Percentiles rank a stretch among this genome's conserved stretches.
These are phyloP conservation scores for Talaromyces sp. DNA, from an alignment of 2,329 filamentous ascomycete genomes.

Conservation along the genomic window DNA sequence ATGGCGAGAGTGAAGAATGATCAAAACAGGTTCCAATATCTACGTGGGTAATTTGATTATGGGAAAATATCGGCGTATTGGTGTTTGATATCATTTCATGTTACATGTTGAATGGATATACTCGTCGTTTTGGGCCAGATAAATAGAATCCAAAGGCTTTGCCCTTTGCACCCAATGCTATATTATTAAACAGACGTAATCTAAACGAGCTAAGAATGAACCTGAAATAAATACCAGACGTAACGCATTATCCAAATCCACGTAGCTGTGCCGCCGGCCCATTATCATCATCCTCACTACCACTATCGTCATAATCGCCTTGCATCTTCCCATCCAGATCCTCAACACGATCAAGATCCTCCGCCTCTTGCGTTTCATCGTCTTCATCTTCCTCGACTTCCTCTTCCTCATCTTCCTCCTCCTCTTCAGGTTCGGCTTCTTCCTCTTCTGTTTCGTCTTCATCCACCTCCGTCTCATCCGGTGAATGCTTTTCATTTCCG, in stretches of 20 bases:
- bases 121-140: neutral
- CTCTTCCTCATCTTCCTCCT: slow-evolving; percentile 23
- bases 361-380: slow-evolving; percentile 27
- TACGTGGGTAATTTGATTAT: neutral
- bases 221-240: neutral
- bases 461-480: slow-evolving; percentile 26
- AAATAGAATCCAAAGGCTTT: slow-evolving; percentile 4
- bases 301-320: slow-evolving; percentile 18
- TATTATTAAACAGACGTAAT: neutral
- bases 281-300: slow-evolving; percentile 21
- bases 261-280: slow-evolving; percentile 22
- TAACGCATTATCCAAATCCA: slow-evolving; percentile 18
- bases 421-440: slow-evolving; percentile 20
- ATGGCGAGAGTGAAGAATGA: slow-evolving; percentile 48
- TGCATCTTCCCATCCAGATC: slow-evolving; percentile 34
- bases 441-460: slow-evolving; percentile 24
- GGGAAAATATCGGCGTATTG: slow-evolving; percentile 8
- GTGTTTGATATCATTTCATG: slow-evolving; percentile 3
- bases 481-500: slow-evolving; percentile 29
- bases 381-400: slow-evolving; percentile 28
- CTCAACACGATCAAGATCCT: slow-evolving; percentile 41
- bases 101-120: slow-evolving; percentile 12
- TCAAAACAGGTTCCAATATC: slow-evolving; percentile 23
- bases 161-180: neutral
- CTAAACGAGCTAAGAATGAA: neutral